Evolutionary conservation across 177 flowering plant genomes (phyloP), one percentile per base, ranked within the genome.

Genomic region (Vitis hybrid): DNA sequence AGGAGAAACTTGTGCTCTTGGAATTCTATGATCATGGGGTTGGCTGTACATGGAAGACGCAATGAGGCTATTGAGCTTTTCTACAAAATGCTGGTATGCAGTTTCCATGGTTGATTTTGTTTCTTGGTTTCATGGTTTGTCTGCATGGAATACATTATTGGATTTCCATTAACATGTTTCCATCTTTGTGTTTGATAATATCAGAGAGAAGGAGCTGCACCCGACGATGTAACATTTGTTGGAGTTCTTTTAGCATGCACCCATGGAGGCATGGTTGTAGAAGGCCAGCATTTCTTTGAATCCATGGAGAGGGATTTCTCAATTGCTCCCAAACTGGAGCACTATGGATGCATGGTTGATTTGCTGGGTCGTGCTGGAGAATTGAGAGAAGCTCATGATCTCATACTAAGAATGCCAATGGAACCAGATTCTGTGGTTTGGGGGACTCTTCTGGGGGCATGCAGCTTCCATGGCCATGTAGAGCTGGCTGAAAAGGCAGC

Each of bases 321-420:
- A 0, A 72, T 88, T 14, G 48, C 75, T 56, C 97, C 96, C 11
- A 92, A 89, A 73, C 62, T 94, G 46, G 92, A 94, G 68, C 98
- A 93, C 72, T 93, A 89, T 56, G 91, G 94, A 54, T 91, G 95
- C 84, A 84, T 93, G 89, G 89, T 92, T 75, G 97, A 91, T 84
- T 92, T 94, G 35, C 75, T 94, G 48, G 94, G 97, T 7, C 91
- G 97, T 11, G 91, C 91, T 1, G 97, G 98, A 57, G 60, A 74
- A 71, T 21, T 92, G 40, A 69, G 59, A 2, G 88, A 91, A 80
- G 97, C 97, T 58, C 83, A 87, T 71, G 59, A 74, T 64, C 84
- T 90, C 56, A 83, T 94, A 62, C 77, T 70, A 52, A 77, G 67
- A 19, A 94, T 94, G 96, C 91, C 91, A 14, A 84, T 87, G 87